Evolutionary conservation across 192 early-diverging fungal species (phyloP).

Genomic region (Coemansia furcata): DNA sequence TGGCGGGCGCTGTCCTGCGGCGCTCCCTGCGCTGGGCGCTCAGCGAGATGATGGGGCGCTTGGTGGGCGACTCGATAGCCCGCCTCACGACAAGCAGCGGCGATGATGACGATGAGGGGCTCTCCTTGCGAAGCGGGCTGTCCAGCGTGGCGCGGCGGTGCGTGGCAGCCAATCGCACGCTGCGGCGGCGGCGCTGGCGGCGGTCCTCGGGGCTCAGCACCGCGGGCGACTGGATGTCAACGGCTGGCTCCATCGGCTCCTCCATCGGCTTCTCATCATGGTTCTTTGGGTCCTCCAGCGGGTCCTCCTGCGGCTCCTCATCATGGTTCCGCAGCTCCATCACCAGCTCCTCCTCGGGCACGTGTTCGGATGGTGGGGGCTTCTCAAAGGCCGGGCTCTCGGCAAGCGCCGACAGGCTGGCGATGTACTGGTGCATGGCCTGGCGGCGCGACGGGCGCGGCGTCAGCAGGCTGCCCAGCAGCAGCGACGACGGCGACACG

Average conservation of each 20-base stretch:
- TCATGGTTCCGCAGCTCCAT: too few relatives aligned
- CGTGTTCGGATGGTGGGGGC: not conserved
- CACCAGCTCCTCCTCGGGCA: not conserved
- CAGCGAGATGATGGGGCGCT: not conserved
- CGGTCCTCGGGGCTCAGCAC: constrained; percentile 12
- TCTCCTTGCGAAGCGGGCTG: not conserved
- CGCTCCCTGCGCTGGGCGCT: constrained; percentile 12
- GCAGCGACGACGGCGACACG: not conserved
- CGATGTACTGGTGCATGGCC: constrained; percentile 4
- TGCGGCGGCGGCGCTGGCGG: constrained; percentile 21
- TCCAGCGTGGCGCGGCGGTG: constrained; percentile 6
- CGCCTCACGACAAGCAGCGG: constrained; percentile 1
- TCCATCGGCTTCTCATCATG: too few relatives aligned
- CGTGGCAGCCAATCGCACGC: constrained; percentile 14
- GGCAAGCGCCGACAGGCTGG: not conserved
- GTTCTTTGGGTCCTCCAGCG: too few relatives aligned
- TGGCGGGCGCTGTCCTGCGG: constrained; percentile 19
- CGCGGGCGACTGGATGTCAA: constrained; percentile 25
- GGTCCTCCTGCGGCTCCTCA: too few relatives aligned
- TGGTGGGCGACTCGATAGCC: not conserved
- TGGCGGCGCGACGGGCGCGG: constrained; percentile 6
- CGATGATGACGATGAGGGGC: not conserved
- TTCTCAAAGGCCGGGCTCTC: not conserved
- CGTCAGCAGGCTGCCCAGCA: constrained; percentile 12
- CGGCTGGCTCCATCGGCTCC: not conserved